phyloP scores from a whole-genome alignment of 2,329 filamentous ascomycete genomes.

The Xylaria sp. region DNA sequence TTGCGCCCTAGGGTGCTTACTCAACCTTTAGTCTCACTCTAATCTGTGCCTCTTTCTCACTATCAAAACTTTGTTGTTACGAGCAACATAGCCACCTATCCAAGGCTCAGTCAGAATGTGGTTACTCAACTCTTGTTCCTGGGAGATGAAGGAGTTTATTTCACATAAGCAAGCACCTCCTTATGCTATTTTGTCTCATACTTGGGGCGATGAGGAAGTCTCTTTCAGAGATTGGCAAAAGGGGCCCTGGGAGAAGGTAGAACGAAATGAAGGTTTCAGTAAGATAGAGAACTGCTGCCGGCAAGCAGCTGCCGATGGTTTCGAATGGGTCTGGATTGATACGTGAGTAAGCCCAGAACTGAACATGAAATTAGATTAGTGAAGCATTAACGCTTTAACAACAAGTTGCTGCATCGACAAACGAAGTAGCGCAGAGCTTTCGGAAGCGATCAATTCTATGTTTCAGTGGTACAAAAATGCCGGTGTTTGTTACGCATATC shows the following conservation, averaged over 20 bases:
- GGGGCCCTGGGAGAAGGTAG: not conserved
- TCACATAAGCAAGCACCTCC: slow-evolving; percentile 27
- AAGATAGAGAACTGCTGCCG: slow-evolving; percentile 23
- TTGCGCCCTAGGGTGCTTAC: too few relatives aligned
- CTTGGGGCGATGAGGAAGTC: slow-evolving; percentile 33
- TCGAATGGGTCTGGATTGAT: slow-evolving; percentile 33
- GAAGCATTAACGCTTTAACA: not conserved
- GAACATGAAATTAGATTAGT: not conserved
- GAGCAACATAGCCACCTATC: not conserved
- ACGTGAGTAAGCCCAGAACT: slow-evolving; percentile 19
- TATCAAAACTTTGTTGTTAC: not conserved
- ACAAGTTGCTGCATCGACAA: slow-evolving; percentile 46
- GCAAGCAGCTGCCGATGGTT: slow-evolving; percentile 19
- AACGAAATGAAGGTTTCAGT: slow-evolving; percentile 12
- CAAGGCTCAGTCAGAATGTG: slow-evolving; percentile 12
- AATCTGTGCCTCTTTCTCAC: not conserved
- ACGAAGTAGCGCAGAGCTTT: slow-evolving; percentile 43
- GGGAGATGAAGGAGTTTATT: slow-evolving; percentile 28
- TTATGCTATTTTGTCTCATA: slow-evolving; percentile 33
- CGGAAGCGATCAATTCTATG: slow-evolving; percentile 30
- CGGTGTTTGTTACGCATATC: slow-evolving; percentile 42
- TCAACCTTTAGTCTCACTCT: not conserved
- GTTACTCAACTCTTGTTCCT: slow-evolving; percentile 23
- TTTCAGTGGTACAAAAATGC: slow-evolving; percentile 43
- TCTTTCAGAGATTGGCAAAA: slow-evolving; percentile 23